Percentiles rank a stretch among this genome's conserved stretches.
These are phyloP conservation scores for Dictyostelium intermedium DNA, from an alignment of 78 protist species.

Conservation along the genomic window DNA sequence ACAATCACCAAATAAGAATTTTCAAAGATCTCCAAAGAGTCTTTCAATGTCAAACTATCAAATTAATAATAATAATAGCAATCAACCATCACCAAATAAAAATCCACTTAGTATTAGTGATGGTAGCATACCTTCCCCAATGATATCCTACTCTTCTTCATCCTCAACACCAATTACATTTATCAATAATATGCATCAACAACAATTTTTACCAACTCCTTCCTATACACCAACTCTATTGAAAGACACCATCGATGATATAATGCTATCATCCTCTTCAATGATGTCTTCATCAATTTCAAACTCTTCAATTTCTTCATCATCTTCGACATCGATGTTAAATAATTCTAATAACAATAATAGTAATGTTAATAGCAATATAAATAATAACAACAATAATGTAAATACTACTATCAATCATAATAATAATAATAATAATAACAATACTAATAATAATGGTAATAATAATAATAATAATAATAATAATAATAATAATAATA, in stretches of 20 bases:
- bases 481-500: background rate
- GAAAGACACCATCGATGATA: background rate
- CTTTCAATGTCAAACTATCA: background rate
- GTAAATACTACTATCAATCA: too few relatives aligned
- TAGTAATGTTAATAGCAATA: background rate
- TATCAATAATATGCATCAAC: background rate
- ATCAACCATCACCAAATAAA: background rate
- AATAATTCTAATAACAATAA: background rate
- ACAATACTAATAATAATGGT: background rate
- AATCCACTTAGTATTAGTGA: background rate
- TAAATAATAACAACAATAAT: background rate
- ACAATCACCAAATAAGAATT: background rate
- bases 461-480: background rate
- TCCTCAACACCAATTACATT: conserved; percentile 46
- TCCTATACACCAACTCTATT: background rate
- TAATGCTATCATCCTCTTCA: background rate
- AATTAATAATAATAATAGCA: background rate
- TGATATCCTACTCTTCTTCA: conserved; percentile 29
- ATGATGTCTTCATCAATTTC: background rate
- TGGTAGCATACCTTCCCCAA: background rate
- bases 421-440: background rate
- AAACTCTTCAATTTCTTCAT: background rate
- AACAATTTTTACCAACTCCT: background rate
- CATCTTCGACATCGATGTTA: background rate
- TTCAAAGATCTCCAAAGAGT: background rate